These are phyloP conservation scores for Capronia americana DNA, from an alignment of 2,329 filamentous ascomycete species.

Conservation along the genomic window DNA sequence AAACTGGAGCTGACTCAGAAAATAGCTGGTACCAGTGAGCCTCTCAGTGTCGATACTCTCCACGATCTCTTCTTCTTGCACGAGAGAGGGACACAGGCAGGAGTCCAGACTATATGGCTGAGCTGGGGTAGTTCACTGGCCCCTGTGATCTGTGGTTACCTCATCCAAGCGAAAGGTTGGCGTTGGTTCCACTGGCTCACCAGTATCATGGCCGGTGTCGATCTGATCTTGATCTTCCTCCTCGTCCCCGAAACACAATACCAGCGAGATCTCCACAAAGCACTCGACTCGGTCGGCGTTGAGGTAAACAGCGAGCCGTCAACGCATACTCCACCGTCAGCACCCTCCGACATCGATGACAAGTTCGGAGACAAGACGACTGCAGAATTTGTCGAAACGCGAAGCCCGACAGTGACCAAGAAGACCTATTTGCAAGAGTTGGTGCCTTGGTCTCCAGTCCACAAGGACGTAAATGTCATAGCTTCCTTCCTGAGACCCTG, in stretches of 20 bases:
- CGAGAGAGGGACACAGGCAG: slow-evolving; percentile 53
- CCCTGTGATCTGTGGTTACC: slow-evolving; percentile 43
- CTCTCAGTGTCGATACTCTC: slow-evolving; percentile 57
- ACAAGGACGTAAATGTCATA: neutral
- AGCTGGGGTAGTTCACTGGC: slow-evolving; percentile 1
- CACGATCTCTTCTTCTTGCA: slow-evolving; percentile 65
- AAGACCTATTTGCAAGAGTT: neutral
- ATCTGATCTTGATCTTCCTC: slow-evolving; percentile 44
- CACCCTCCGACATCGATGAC: too few relatives aligned
- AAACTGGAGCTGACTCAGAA: neutral
- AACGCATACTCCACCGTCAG: too few relatives aligned
- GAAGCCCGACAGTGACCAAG: neutral
- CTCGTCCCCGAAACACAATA: slow-evolving; percentile 48
- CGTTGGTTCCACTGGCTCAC: slow-evolving; percentile 49
- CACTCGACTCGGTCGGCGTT: slow-evolving; percentile 15
- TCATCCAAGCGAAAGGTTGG: slow-evolving; percentile 46
- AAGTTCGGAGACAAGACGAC: too few relatives aligned
- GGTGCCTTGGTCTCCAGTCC: slow-evolving; percentile 3
- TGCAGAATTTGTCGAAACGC: neutral
- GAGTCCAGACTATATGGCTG: slow-evolving; percentile 42
- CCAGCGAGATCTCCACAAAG: slow-evolving; percentile 35
- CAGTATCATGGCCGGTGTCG: slow-evolving; percentile 43
- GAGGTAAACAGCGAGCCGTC: neutral
- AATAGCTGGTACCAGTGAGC: slow-evolving; percentile 45
- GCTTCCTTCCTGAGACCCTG: slow-evolving; percentile 9